phyloP scores from a whole-genome alignment of 2,329 filamentous ascomycete genomes.

The Aquanectria penicillioides region DNA sequence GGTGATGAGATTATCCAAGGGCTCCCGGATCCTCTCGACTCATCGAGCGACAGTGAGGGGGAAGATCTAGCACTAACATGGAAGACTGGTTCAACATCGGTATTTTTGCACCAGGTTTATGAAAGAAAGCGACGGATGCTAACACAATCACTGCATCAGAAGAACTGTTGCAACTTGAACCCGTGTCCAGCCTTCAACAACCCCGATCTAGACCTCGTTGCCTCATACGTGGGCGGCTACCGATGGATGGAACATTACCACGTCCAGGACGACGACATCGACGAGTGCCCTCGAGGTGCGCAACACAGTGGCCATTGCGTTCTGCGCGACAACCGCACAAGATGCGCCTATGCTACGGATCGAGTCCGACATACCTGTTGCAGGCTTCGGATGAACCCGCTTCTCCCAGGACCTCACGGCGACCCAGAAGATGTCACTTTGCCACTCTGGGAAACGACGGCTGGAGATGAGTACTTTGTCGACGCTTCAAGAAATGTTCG shows the following conservation, averaged over 20 bases:
- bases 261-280: constrained; percentile 26
- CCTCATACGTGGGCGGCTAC: constrained; percentile 25
- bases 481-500: constrained; percentile 20
- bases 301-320: constrained; percentile 28
- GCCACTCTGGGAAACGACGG: constrained; percentile 27
- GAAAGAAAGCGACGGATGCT: not conserved
- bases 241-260: constrained; percentile 31
- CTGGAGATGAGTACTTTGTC: constrained; percentile 19
- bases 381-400: constrained; percentile 26
- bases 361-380: constrained; percentile 30
- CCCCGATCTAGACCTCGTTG: constrained; percentile 25
- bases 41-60: constrained; percentile 19
- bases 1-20: constrained; percentile 21
- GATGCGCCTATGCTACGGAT: constrained; percentile 29
- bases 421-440: constrained; percentile 13
- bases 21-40: constrained; percentile 9
- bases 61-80: constrained; percentile 22
- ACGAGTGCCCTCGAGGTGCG: constrained; percentile 29
- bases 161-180: constrained; percentile 25
- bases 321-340: constrained; percentile 25
- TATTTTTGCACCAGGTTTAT: not conserved
- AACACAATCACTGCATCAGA: not conserved
- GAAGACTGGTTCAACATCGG: constrained; percentile 11
- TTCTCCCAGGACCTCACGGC: constrained; percentile 20
- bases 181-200: constrained; percentile 26